A percentile compares a stretch with the other conserved stretches of the same genome.
Conservation (phyloP, 1,139 yeast genomes). For the Hansenula sp. region DNA sequence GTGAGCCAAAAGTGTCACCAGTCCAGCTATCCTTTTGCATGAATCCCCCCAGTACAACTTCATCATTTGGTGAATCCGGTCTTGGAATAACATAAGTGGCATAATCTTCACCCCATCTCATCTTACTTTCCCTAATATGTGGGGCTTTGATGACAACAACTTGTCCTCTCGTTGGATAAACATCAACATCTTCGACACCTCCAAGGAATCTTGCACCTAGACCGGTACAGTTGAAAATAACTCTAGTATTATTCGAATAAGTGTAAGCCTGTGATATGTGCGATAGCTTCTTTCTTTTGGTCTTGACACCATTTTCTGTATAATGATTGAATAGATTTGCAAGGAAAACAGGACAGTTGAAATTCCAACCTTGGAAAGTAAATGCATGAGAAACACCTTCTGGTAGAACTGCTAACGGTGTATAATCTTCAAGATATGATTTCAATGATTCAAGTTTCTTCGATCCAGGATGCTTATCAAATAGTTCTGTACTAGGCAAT, state of each 20-base stretch:
- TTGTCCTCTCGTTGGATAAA: no score
- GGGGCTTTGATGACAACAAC: no score
- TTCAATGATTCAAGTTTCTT: slow-evolving; percentile 41
- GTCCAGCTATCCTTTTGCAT: slow-evolving; percentile 56
- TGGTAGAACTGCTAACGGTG: slow-evolving; percentile 39
- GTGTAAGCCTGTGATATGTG: no score
- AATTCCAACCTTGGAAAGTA: slow-evolving; percentile 45
- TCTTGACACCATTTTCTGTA: slow-evolving; percentile 61
- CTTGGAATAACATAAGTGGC: slow-evolving; percentile 71
- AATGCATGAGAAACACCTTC: slow-evolving; percentile 28
- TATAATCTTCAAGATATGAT: slow-evolving; percentile 42
- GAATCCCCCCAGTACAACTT: slow-evolving; percentile 66
- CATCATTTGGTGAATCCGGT: slow-evolving; percentile 60
- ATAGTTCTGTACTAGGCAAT: slow-evolving; percentile 49
- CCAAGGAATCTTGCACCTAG: no score
- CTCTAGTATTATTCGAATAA: no score
- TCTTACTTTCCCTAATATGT: slow-evolving; percentile 42
- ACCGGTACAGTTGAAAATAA: no score
- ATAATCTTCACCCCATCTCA: slow-evolving; percentile 48
- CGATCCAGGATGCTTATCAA: slow-evolving; percentile 44
- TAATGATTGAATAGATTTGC: slow-evolving; percentile 52
- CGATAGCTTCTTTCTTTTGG: no score
- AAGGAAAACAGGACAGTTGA: slow-evolving; percentile 26
- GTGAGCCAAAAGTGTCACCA: slow-evolving; percentile 48
- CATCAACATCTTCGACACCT: no score